phyloP scores from a whole-genome alignment of 139 green algal species.

The Pedinophyceae sp. region DNA sequence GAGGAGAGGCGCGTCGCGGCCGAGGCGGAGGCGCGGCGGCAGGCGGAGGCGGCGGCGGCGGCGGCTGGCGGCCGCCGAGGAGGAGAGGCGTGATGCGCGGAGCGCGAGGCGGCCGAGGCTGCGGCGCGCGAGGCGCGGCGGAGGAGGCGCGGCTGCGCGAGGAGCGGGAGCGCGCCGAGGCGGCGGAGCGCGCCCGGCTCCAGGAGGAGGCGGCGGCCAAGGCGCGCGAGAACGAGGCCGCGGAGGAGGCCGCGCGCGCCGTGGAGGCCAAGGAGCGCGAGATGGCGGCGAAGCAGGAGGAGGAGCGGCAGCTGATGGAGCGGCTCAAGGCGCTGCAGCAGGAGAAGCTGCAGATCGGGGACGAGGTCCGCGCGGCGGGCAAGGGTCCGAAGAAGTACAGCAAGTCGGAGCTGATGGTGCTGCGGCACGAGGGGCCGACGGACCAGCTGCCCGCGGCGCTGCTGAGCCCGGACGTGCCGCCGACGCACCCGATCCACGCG shows the following conservation, averaged over 20 bases:
- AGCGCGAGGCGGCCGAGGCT: constrained; percentile 1
- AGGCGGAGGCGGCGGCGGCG: neutral
- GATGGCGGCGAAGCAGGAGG: constrained; percentile 8
- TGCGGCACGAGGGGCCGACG: too few species aligned
- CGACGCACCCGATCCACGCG: constrained; percentile 7
- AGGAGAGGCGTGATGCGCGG: neutral
- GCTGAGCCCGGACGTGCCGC: too few species aligned
- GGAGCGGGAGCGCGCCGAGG: neutral
- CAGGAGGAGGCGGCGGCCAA: constrained; percentile 5
- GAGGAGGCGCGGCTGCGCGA: too few species aligned
- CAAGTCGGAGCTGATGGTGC: too few species aligned
- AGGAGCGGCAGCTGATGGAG: constrained; percentile 1
- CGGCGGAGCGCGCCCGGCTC: neutral
- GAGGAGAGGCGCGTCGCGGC: neutral
- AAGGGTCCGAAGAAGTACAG: too few species aligned
- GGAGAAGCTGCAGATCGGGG: too few species aligned
- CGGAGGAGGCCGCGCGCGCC: constrained; percentile 4
- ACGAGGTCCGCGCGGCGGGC: too few species aligned
- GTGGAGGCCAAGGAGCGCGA: neutral
- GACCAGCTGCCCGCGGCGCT: too few species aligned
- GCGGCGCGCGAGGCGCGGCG: constrained; percentile 1
- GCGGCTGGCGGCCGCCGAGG: neutral
- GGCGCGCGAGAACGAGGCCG: too few species aligned
- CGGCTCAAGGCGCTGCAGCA: neutral
- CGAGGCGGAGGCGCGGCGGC: neutral